These are phyloP conservation scores for Aphanomyces stellatus DNA, from an alignment of 352 stramenopile species.

Conservation along the genomic window DNA sequence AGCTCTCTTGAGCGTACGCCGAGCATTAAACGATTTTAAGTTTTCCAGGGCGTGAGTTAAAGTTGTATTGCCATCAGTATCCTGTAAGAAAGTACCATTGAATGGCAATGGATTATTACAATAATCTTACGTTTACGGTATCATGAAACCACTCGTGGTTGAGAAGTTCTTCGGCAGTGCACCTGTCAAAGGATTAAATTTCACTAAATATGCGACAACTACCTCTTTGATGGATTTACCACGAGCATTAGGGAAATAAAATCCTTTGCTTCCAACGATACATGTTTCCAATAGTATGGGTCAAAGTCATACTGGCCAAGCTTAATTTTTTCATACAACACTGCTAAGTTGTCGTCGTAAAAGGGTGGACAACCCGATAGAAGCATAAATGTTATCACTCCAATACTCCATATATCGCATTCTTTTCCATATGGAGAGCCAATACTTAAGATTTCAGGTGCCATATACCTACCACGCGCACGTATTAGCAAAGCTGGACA, in stretches of 20 bases:
- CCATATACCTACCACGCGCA: constrained; percentile 40
- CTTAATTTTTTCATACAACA: constrained; percentile 93
- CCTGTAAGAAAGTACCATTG: not conserved
- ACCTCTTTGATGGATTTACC: constrained; percentile 86
- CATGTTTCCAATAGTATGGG: constrained; percentile 90
- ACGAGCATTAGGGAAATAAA: constrained; percentile 89
- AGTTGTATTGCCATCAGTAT: constrained; percentile 39
- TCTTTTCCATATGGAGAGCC: constrained; percentile 72
- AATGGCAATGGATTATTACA: not conserved
- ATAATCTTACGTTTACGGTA: constrained; percentile 29
- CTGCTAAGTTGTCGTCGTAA: constrained; percentile 89
- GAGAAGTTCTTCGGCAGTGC: constrained; percentile 51
- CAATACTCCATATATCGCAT: constrained; percentile 87
- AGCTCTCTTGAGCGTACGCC: constrained; percentile 88
- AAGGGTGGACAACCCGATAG: constrained; percentile 81
- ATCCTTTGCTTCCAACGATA: constrained; percentile 91
- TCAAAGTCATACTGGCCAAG: constrained; percentile 93
- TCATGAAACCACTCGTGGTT: constrained; percentile 66
- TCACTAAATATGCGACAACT: not conserved
- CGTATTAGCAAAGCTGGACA: not conserved
- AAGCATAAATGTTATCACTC: constrained; percentile 83
- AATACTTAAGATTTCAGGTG: constrained; percentile 72
- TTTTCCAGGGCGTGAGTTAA: constrained; percentile 81
- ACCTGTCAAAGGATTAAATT: constrained; percentile 21
- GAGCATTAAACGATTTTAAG: constrained; percentile 90